phyloP scores from a whole-genome alignment of 345 rosid genomes.

The Gossypium anomalum region DNA sequence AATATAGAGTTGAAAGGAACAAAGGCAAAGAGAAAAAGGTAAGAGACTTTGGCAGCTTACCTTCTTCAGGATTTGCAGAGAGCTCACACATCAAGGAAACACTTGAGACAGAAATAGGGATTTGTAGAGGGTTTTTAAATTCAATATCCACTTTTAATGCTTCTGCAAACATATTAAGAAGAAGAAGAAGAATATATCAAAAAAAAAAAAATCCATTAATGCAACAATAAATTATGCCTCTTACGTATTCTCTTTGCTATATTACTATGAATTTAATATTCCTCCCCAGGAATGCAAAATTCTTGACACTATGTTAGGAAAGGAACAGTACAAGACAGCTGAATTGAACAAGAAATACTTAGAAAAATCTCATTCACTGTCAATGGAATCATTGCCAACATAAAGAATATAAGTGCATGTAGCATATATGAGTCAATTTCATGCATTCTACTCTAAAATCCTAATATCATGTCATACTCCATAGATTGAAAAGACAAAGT shows the following conservation, averaged over 20 bases:
- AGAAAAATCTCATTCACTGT: neutral
- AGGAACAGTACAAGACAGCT: neutral
- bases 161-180: conserved; percentile 45
- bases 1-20: conserved; percentile 2
- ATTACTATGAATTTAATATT: neutral
- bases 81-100: conserved; percentile 82
- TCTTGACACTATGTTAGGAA: neutral
- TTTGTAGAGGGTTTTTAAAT: conserved; percentile 78
- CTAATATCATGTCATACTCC: neutral
- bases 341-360: neutral
- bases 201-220: neutral
- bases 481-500: too few species aligned
- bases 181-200: conserved; percentile 1
- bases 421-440: neutral
- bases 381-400: neutral
- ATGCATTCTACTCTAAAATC: neutral
- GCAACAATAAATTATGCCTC: neutral
- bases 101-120: conserved; percentile 59
- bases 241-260: neutral
- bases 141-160: conserved; percentile 66
- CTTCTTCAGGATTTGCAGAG: conserved; percentile 58
- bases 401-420: neutral
- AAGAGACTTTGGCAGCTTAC: conserved; percentile 38
- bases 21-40: conserved; percentile 19
- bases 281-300: neutral